A percentile compares a stretch with the other conserved stretches of the same genome.
These are phyloP conservation scores for Chaetomium olivaceum DNA, from an alignment of 2,329 filamentous ascomycete species.

Conservation along the genomic window DNA sequence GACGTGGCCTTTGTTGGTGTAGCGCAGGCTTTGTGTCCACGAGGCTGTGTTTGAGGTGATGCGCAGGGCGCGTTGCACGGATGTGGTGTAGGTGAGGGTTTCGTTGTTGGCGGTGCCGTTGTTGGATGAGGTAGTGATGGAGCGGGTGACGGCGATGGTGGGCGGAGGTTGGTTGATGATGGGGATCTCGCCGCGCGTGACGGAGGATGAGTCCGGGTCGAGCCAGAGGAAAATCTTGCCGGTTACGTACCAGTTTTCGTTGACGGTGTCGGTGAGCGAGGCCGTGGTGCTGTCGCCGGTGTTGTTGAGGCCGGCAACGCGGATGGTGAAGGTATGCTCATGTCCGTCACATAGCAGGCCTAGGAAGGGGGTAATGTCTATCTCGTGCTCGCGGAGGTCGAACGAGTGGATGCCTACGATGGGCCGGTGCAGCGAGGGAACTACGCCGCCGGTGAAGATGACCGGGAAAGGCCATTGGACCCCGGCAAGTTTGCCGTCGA, in stretches of 20 bases:
- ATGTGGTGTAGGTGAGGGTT: slow-evolving; percentile 59
- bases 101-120: slow-evolving; percentile 54
- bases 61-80: slow-evolving; percentile 55
- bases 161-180: slow-evolving; percentile 41
- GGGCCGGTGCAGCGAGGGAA: slow-evolving; percentile 74
- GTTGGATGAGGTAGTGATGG: slow-evolving; percentile 44
- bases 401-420: slow-evolving; percentile 78
- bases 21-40: slow-evolving; percentile 61
- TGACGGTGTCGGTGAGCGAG: slow-evolving; percentile 55
- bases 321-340: slow-evolving; percentile 67
- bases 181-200: slow-evolving; percentile 53
- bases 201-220: slow-evolving; percentile 48
- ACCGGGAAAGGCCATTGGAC: slow-evolving; percentile 80
- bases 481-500: slow-evolving; percentile 72
- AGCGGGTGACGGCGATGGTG: slow-evolving; percentile 52
- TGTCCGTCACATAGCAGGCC: slow-evolving; percentile 66
- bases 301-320: slow-evolving; percentile 62
- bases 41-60: slow-evolving; percentile 50
- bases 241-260: slow-evolving; percentile 72
- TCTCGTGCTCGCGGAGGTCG: slow-evolving; percentile 75
- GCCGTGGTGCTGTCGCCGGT: slow-evolving; percentile 45
- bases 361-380: slow-evolving; percentile 78
- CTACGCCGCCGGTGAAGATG: slow-evolving; percentile 79
- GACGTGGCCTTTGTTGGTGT: slow-evolving; percentile 55
- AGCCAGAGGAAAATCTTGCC: slow-evolving; percentile 82